A percentile compares a stretch with the other conserved stretches of the same genome.
phyloP scores from a whole-genome alignment of 148 eudicot genomes.

The Cornus florida region DNA sequence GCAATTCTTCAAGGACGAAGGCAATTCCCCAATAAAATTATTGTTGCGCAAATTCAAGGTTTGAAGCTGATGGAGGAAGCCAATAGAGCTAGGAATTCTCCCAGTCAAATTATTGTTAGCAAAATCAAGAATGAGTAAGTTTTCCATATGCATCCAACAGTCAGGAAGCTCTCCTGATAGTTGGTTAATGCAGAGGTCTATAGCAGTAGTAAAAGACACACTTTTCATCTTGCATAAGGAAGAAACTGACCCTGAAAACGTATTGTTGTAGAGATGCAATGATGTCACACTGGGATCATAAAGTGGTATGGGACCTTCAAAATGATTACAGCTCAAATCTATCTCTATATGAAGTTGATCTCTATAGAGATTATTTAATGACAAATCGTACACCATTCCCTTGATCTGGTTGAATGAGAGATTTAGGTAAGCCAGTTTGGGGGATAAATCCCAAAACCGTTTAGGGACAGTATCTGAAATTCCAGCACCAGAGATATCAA shows the following conservation, averaged over 20 bases:
- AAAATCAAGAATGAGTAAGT: neutral
- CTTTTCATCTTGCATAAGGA: neutral
- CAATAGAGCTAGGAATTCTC: conserved; percentile 6
- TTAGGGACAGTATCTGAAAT: neutral
- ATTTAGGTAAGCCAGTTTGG: neutral
- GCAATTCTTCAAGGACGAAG: conserved; percentile 1
- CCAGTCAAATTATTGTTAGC: conserved; percentile 14
- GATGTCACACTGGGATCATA: neutral
- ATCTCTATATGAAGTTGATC: neutral
- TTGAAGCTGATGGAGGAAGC: neutral
- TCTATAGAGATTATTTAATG: neutral
- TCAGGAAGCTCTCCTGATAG: conserved; percentile 8
- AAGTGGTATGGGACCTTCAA: conserved; percentile 17
- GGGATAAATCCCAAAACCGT: conserved; percentile 1
- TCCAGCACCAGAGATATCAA: conserved; percentile 8
- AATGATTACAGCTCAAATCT: conserved; percentile 18
- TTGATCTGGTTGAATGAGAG: conserved; percentile 16
- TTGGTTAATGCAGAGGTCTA: conserved; percentile 18
- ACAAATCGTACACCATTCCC: conserved; percentile 12
- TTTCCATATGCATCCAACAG: neutral
- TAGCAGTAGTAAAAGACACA: neutral
- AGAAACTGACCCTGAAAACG: neutral
- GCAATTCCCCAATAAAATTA: conserved; percentile 8
- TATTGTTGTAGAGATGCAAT: conserved; percentile 15
- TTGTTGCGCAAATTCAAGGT: neutral